Conservation (phyloP, 306 rosid species). For the Senna tora region DNA sequence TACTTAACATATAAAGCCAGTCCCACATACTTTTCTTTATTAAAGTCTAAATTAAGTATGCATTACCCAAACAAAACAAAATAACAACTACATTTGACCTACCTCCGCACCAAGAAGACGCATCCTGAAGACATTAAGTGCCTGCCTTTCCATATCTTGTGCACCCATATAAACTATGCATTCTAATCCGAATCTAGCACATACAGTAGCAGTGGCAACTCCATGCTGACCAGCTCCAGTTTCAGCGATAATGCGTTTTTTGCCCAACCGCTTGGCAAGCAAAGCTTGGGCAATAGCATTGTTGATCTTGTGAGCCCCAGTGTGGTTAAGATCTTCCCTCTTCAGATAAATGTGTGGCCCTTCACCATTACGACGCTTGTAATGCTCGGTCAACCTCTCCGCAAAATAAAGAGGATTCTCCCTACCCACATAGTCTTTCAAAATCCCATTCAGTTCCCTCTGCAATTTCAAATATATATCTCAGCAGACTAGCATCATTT, state of each 20-base stretch:
- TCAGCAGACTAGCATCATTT: slow-evolving; percentile 28
- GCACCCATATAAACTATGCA: slow-evolving; percentile 98
- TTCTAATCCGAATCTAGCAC: slow-evolving; percentile 89
- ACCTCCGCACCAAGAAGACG: slow-evolving; percentile 99
- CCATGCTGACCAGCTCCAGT: slow-evolving; percentile 99
- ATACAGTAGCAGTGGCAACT: slow-evolving; percentile 95
- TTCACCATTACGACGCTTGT: slow-evolving; percentile 78
- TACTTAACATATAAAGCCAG: slow-evolving; percentile 3
- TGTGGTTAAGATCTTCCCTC: slow-evolving; percentile 99
- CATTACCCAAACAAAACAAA: slow-evolving; percentile 3
- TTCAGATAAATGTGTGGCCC: slow-evolving; percentile 86
- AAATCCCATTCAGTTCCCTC: slow-evolving; percentile 74
- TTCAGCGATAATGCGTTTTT: slow-evolving; percentile 89
- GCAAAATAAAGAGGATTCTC: slow-evolving; percentile 96
- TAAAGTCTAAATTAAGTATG: slow-evolving; percentile 23
- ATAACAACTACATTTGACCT: slow-evolving; percentile 35
- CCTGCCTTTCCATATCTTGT: slow-evolving; percentile 95
- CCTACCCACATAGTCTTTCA: slow-evolving; percentile 92
- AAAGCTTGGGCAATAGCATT: slow-evolving; percentile 95
- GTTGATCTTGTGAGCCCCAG: slow-evolving; percentile 97
- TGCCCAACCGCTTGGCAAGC: slow-evolving; percentile 87
- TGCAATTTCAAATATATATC: slow-evolving; percentile 47
- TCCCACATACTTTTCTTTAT: background rate
- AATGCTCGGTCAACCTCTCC: slow-evolving; percentile 89
- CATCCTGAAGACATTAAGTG: slow-evolving; percentile 97